Evolutionary conservation across 2,329 filamentous ascomycete genomes (phyloP).

Genomic region (Pyrenochaeta sp.): DNA sequence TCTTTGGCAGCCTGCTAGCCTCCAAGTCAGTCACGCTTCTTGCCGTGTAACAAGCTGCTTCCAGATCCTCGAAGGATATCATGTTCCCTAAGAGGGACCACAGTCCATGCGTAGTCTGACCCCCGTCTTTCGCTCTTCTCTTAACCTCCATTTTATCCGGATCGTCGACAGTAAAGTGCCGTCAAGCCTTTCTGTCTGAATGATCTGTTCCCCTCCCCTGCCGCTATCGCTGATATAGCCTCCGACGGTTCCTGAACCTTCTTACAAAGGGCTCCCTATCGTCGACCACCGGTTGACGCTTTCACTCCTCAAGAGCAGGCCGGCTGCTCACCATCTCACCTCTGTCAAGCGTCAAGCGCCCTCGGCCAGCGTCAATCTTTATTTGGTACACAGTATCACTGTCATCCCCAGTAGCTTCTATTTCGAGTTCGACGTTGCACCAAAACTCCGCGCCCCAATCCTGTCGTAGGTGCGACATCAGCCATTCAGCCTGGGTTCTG

Average conservation of each 20-base stretch:
- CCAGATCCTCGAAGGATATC: slow-evolving; percentile 51
- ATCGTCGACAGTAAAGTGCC: slow-evolving; percentile 50
- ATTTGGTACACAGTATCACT: slow-evolving; percentile 39
- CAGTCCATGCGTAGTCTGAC: slow-evolving; percentile 48
- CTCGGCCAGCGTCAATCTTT: slow-evolving; percentile 39
- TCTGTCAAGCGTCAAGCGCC: slow-evolving; percentile 25
- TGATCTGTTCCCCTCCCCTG: slow-evolving; percentile 49
- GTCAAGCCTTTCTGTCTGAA: slow-evolving; percentile 51
- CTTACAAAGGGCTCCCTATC: slow-evolving; percentile 45
- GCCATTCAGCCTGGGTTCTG: slow-evolving; percentile 44
- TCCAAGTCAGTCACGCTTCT: slow-evolving; percentile 50
- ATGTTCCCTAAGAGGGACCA: slow-evolving; percentile 47
- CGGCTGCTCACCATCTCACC: slow-evolving; percentile 34
- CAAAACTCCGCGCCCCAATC: slow-evolving; percentile 45
- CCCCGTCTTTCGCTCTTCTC: slow-evolving; percentile 45
- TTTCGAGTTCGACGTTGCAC: slow-evolving; percentile 46
- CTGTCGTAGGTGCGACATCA: slow-evolving; percentile 43
- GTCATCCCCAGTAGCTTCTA: slow-evolving; percentile 38
- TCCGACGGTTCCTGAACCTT: slow-evolving; percentile 44
- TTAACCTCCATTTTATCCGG: slow-evolving; percentile 53
- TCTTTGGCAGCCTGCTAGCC: slow-evolving; percentile 45
- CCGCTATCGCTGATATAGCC: slow-evolving; percentile 50
- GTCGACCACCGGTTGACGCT: slow-evolving; percentile 34
- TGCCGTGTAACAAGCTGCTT: slow-evolving; percentile 50
- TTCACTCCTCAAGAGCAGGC: slow-evolving; percentile 42